Conservation (phyloP, 768 basidiomycete species). For the Rhodotorula sphaerocarpa region DNA sequence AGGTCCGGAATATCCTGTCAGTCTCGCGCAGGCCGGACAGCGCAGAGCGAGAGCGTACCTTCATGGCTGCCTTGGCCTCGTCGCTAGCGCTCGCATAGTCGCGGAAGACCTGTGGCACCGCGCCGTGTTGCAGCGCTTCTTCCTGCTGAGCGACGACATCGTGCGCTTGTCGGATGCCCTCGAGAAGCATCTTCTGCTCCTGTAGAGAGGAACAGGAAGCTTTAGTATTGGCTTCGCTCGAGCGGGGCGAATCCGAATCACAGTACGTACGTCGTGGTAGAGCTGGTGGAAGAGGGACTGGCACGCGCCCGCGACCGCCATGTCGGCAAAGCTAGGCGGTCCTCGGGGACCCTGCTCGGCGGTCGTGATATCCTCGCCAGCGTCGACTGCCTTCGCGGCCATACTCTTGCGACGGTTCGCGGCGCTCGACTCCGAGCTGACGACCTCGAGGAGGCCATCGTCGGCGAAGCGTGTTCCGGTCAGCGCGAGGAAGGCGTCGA, state of each 20-base stretch:
- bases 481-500: slow-evolving; percentile 35
- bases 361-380: neutral
- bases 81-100: slow-evolving; percentile 32
- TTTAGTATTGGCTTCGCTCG: no score
- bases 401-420: slow-evolving; percentile 30
- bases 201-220: slow-evolving; percentile 1
- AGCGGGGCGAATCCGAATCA: no score
- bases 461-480: slow-evolving; percentile 36
- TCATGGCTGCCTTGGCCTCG: slow-evolving; percentile 30
- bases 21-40: neutral
- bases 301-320: slow-evolving; percentile 23
- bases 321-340: slow-evolving; percentile 29
- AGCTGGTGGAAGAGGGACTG: slow-evolving; percentile 28
- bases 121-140: slow-evolving; percentile 6
- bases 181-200: slow-evolving; percentile 23
- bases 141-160: slow-evolving; percentile 5
- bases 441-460: slow-evolving; percentile 24
- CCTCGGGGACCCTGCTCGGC: neutral
- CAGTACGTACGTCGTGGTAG: slow-evolving; percentile 20
- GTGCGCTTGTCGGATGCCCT: slow-evolving; percentile 10
- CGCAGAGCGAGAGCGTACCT: slow-evolving; percentile 16
- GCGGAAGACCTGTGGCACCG: slow-evolving; percentile 32
- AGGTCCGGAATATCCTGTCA: neutral
- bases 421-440: slow-evolving; percentile 19
- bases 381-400: slow-evolving; percentile 4